Evolutionary conservation across 140 eudicot genomes (phyloP).

Genomic region (Erigeron philadelphicus): DNA sequence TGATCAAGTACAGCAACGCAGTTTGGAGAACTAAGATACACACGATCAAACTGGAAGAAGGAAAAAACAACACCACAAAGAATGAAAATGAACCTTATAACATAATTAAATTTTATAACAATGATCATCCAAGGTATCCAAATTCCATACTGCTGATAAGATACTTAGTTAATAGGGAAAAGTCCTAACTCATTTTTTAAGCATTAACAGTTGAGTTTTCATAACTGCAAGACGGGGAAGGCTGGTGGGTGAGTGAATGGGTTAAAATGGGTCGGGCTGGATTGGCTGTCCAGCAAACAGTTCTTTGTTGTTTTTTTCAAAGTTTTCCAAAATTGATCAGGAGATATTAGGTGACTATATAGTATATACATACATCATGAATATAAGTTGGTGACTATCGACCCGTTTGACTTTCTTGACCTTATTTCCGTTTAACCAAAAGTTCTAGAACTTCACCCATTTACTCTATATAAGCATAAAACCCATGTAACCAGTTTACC

Average conservation of each 20-base stretch:
- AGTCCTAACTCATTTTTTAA: not conserved
- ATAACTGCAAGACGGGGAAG: not conserved
- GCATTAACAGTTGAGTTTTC: not conserved
- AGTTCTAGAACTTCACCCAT: not conserved
- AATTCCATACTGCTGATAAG: not conserved
- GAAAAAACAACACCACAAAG: not conserved
- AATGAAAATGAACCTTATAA: not conserved
- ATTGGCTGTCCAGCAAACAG: no score
- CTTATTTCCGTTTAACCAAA: not conserved
- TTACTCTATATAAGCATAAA: not conserved
- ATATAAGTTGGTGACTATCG: not conserved
- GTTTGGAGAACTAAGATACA: conserved; percentile 69
- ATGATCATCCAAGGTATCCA: not conserved
- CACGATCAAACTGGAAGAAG: conserved; percentile 65
- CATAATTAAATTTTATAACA: not conserved
- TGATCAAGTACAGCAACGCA: conserved; percentile 77
- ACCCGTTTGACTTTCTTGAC: not conserved
- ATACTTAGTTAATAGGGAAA: not conserved
- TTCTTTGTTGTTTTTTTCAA: not conserved
- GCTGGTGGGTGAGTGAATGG: not conserved
- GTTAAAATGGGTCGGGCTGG: not conserved
- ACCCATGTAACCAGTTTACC: not conserved
- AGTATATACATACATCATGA: not conserved
- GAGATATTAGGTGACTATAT: no score
- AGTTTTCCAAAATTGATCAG: not conserved